Percentiles rank a stretch among this genome's conserved stretches.
Evolutionary conservation across 192 early-diverging fungal genomes (phyloP).

Genomic region (Backusella macrospora): DNA sequence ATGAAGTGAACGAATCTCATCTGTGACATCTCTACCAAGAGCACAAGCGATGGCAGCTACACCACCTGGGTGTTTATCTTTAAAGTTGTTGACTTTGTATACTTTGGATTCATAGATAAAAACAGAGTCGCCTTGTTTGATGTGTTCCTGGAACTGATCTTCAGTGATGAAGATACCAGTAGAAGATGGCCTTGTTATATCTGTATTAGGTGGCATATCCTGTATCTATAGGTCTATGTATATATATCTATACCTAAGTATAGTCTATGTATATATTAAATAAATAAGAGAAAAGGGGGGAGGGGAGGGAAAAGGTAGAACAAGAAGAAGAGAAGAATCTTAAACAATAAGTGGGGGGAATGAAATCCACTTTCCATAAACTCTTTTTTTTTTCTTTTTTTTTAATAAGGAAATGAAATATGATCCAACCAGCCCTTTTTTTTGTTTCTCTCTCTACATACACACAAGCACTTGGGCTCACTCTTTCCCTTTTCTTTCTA

Average conservation of each 20-base stretch:
- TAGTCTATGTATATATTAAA: too few relatives aligned
- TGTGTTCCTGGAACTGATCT: conserved; percentile 40
- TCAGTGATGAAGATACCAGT: conserved; percentile 33
- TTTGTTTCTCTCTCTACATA: too few relatives aligned
- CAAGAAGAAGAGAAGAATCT: neutral
- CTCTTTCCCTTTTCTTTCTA: neutral
- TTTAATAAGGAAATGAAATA: too few relatives aligned
- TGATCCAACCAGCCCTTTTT: too few relatives aligned
- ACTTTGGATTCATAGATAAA: conserved; percentile 87
- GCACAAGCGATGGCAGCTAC: conserved; percentile 86
- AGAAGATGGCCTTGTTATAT: neutral
- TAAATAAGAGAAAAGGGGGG: neutral
- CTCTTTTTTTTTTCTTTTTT: neutral
- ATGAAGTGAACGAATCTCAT: conserved; percentile 86
- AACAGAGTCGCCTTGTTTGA: conserved; percentile 71
- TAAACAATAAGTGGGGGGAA: neutral
- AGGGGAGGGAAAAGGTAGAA: neutral
- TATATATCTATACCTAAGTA: too few relatives aligned
- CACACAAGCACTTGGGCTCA: too few relatives aligned
- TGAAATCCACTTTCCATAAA: neutral
- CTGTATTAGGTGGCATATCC: conserved; percentile 38
- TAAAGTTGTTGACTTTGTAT: conserved; percentile 83
- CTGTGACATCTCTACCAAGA: conserved; percentile 90
- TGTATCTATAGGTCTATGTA: neutral
- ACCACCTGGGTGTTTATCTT: conserved; percentile 90